Evolutionary conservation across 805 yeast species (phyloP).

Genomic region (Candida saitoana): DNA sequence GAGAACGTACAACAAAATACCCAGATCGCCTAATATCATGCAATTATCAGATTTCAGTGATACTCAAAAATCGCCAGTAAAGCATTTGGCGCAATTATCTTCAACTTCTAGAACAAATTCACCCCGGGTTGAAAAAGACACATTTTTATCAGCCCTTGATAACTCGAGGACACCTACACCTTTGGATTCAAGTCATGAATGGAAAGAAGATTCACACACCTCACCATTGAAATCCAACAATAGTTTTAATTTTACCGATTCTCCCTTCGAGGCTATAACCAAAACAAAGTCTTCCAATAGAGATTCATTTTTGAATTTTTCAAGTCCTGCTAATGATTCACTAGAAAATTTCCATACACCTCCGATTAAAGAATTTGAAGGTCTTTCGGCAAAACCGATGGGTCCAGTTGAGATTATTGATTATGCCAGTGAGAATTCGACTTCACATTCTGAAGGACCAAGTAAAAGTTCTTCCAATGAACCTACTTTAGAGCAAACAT

Average conservation of each 20-base stretch:
- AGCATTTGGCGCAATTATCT: not conserved
- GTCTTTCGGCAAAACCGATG: not conserved
- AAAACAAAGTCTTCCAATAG: not conserved
- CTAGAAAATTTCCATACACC: not conserved
- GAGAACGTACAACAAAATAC: not conserved
- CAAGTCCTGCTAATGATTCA: not conserved
- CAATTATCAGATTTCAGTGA: not conserved
- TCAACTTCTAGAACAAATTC: not conserved
- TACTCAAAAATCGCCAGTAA: not conserved
- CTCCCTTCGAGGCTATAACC: not conserved
- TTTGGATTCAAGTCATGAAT: not conserved
- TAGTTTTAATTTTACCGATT: not conserved
- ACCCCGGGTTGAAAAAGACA: not conserved
- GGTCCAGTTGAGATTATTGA: not conserved
- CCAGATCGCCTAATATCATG: conserved; percentile 3
- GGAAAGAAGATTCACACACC: not conserved
- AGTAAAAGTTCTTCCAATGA: not conserved
- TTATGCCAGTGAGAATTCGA: not conserved
- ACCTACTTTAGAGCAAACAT: not conserved
- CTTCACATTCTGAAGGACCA: not conserved
- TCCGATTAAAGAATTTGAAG: not conserved
- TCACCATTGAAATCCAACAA: not conserved
- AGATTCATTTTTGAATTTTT: not conserved
- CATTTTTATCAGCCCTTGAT: not conserved
- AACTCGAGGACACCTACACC: not conserved